Base-by-base conservation (phyloP, 2,329 filamentous ascomycete genomes). In the Alternaria solani region DNA sequence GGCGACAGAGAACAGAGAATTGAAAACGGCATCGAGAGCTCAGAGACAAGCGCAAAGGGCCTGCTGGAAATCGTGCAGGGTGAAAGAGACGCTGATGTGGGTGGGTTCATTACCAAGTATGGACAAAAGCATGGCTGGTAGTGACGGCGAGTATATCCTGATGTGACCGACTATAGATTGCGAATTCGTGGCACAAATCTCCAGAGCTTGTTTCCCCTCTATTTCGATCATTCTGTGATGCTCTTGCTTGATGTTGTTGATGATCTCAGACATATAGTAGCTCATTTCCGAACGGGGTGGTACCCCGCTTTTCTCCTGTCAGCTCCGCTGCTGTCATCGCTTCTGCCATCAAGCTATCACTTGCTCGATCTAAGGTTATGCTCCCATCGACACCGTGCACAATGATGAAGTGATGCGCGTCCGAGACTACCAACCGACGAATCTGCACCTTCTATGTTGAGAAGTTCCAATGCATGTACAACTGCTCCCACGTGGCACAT, bases 11-110 rank as follows among this genome's bases (percentile, higher is more conserved):
- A 77, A 49, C 32, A 34, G 9, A 66, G 70, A 20, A 55, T 59
- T 8, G 51, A 58, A 5, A 59, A 51, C n/a, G 59, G 67, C 2
- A 8, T 43, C 11, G 71, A 76, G 12, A 73, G 71, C 51, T 65
- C 70, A 8, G 72, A 76, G 62, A 75, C 72, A 32, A 76, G 74
- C 57, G 75, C 73, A 28, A 59, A 70, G 51, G 74, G 71, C 1
- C 71, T 77, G 53, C 12, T 70, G 55, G 68, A 75, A 43, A 75
- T 77, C 53, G 58, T 76, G 11, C 61, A 73, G 32, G 74, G 74
- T 5, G 60, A 75, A 58, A 64, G 74, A 28, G 73, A 77, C 61
- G 67, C 23, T 0, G 72, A 77, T 49, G 68, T 63, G 9, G 69
- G 70, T 0, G 57, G 51, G 14, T 77, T 76, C 41, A 44, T 77